A percentile compares a stretch with the other conserved stretches of the same genome.
Evolutionary conservation across 352 stramenopile genomes (phyloP).

Genomic region (Globisporangium sylvaticum): DNA sequence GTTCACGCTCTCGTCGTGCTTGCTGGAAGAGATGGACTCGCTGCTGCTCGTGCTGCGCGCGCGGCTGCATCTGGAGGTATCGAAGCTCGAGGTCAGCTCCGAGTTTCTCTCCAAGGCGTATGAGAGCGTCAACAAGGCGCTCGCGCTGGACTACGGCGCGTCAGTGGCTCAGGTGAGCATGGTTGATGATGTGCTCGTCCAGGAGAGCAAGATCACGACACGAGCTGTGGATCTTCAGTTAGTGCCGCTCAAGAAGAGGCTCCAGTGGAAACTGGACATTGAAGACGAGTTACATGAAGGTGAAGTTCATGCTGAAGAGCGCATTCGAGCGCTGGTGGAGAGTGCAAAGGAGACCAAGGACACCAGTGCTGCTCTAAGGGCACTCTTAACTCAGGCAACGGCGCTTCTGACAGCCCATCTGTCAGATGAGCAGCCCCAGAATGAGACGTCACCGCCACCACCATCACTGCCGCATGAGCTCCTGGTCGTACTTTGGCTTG

Average conservation of each 20-base stretch:
- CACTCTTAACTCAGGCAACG: not conserved
- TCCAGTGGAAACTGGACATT: conserved; percentile 62
- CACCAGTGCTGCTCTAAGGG: not conserved
- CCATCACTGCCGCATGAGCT: conserved; percentile 11
- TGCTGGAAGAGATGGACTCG: conserved; percentile 79
- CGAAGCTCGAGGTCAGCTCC: conserved; percentile 78
- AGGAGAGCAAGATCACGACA: conserved; percentile 32
- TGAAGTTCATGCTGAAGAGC: conserved; percentile 20
- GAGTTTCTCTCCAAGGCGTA: conserved; percentile 87
- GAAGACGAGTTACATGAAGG: conserved; percentile 23
- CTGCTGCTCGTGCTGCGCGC: conserved; percentile 74
- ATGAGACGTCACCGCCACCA: not conserved
- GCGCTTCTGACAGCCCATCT: not conserved
- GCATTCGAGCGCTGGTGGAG: conserved; percentile 60
- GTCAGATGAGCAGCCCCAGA: not conserved
- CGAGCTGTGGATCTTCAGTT: conserved; percentile 70
- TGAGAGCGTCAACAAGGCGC: conserved; percentile 49
- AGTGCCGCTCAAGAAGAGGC: conserved; percentile 48
- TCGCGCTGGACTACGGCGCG: conserved; percentile 60
- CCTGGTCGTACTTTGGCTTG: conserved; percentile 45
- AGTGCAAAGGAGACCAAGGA: conserved; percentile 72
- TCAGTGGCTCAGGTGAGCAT: conserved; percentile 20
- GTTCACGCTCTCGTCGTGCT: conserved; percentile 51
- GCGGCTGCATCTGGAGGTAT: conserved; percentile 78
- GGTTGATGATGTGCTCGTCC: conserved; percentile 21